Base-by-base conservation (phyloP, 495 filamentous ascomycete genomes). In the Lasiosphaeris hirsuta region DNA sequence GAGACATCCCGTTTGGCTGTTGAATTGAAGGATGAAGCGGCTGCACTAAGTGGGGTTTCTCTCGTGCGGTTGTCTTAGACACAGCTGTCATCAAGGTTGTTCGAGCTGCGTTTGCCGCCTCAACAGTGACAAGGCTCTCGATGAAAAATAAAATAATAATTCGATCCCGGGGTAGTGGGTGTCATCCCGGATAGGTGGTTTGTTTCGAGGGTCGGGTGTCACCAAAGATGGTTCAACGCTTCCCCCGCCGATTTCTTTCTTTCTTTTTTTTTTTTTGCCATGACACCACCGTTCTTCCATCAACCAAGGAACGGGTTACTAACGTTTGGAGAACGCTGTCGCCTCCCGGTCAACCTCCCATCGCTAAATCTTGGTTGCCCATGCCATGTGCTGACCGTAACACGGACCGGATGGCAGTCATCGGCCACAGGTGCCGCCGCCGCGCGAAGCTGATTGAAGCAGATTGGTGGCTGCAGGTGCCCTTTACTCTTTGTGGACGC, bases 331-430 rank as follows among this genome's bases (percentile, higher is more conserved):
- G 47, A 41, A 46, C 3, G 41, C 41, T 49, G 17, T 43, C 49
- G 23, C 23, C 17, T 50, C 44, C 48, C 36, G 52, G 60, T 35
- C 56, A 56, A 67, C 66, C 66, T 54, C 40, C 51, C 40, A 3
- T 62, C 14, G 35, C 34, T 58, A 56, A 65, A 70, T 70, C 67
- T 70, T 70, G 67, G 67, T 70, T 70, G 52, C 18, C 59, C 63
- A 61, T 63, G 62, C 59, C 63, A 63, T 65, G 66, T 59, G 57
- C 55, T 41, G 59, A 38, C 51, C 61, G 50, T 56, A 35, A 57
- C 48, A 57, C 54, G 55, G 64, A 55, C 48, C 54, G 50, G 13
- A 58, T 56, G 54, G 55, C 47, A 57, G 54, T 39, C 59, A 37
- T 51, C 52, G 48, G 53, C 38, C 42, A 41, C 41, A 35, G 46